A percentile compares a stretch with the other conserved stretches of the same genome.
phyloP scores from a whole-genome alignment of 352 stramenopile genomes.

The Aphanomyces astaci region DNA sequence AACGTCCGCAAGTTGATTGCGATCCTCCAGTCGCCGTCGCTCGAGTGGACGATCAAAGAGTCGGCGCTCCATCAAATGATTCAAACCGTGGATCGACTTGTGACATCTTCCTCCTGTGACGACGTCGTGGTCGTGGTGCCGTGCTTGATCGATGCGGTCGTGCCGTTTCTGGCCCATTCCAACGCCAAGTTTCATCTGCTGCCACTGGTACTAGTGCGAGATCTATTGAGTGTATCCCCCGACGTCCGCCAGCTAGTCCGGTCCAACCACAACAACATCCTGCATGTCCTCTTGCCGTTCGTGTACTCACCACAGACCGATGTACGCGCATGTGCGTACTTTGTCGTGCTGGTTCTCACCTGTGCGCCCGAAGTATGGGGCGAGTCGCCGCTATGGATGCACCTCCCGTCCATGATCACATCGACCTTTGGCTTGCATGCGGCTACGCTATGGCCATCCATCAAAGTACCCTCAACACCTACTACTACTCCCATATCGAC shows the following conservation, averaged over 20 bases:
- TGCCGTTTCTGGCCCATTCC: background rate
- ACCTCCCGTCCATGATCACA: background rate
- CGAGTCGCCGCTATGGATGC: background rate
- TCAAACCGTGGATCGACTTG: background rate
- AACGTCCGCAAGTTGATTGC: background rate
- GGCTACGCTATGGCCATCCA: background rate
- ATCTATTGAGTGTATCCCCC: background rate
- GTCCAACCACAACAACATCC: background rate
- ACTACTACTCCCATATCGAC: too few relatives aligned
- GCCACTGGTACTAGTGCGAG: background rate
- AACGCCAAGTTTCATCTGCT: background rate
- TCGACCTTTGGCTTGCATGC: background rate
- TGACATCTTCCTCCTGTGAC: background rate
- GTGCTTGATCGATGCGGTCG: background rate
- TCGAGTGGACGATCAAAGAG: conserved; percentile 12
- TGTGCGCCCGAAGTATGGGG: background rate
- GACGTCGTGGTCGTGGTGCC: background rate
- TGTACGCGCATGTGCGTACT: background rate
- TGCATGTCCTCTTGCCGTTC: conserved; percentile 1
- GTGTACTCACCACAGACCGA: background rate
- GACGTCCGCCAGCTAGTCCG: background rate
- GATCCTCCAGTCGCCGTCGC: background rate
- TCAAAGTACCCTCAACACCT: too few relatives aligned
- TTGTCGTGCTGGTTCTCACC: background rate
- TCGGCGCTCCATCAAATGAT: background rate